Conservation (phyloP, 225 moss, liverwort and hornwort species). For the Physcomitrellopsis africana region DNA sequence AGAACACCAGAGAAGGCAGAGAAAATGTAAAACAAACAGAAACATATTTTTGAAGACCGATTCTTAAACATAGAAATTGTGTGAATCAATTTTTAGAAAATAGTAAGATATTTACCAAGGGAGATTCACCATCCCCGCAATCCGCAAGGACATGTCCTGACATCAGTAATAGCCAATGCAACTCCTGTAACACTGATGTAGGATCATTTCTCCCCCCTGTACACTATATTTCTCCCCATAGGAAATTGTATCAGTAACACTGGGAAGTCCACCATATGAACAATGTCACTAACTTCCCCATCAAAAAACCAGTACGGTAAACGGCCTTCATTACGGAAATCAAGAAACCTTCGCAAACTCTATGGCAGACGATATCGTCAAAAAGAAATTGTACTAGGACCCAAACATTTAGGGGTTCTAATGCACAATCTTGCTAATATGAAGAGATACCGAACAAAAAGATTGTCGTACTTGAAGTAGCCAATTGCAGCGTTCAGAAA, state of each 20-base stretch:
- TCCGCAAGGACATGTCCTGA: slow-evolving; percentile 99
- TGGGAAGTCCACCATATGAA: background rate
- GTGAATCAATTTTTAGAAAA: background rate
- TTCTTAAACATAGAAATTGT: no score
- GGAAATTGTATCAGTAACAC: slow-evolving; percentile 26
- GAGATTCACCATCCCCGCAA: slow-evolving; percentile 98
- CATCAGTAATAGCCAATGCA: slow-evolving; percentile 97
- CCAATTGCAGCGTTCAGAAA: slow-evolving; percentile 96
- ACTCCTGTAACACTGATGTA: slow-evolving; percentile 85
- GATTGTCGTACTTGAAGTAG: slow-evolving; percentile 74
- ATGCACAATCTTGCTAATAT: no score
- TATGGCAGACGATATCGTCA: background rate
- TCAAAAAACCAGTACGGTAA: slow-evolving; percentile 1
- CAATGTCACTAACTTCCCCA: background rate
- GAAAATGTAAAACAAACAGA: no score
- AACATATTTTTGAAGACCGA: no score
- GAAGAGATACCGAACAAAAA: slow-evolving; percentile 11
- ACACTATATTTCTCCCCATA: slow-evolving; percentile 59
- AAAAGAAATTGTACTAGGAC: no score
- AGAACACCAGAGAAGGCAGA: slow-evolving; percentile 1
- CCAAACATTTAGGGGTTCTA: no score
- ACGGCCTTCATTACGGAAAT: no score
- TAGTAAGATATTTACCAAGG: slow-evolving; percentile 62
- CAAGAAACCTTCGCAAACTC: slow-evolving; percentile 6
- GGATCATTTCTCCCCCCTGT: slow-evolving; percentile 82